Evolutionary conservation across 1,284 basidiomycete genomes (phyloP), one percentile per base, ranked within the genome.

Genomic region (Trichosporon asahii): DNA sequence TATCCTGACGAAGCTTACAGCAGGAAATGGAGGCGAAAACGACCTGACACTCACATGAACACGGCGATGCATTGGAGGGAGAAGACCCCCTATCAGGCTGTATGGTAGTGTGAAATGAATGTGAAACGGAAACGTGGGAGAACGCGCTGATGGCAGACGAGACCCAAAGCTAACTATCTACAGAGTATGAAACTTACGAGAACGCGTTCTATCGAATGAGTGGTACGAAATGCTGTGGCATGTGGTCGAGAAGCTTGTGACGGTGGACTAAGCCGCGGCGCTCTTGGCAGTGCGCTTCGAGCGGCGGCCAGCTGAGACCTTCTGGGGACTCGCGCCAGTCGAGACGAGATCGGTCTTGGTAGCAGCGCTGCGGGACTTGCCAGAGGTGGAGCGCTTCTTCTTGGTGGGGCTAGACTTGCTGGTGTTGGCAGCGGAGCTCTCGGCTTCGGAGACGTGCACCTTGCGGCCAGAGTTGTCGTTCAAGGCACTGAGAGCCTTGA

Each of bases 401-500:
- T 66, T 66, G 65, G 21, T 18, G 25, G 63, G n/a, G 21, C 31
- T 33, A 9, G 63, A 14, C 29, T 46, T 61, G 64, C 35, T 65
- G 18, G 68, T n/a, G 21, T 18, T 46, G 35, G 64, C 11, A 29
- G 15, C n/a, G 8, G 14, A 11, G 23, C 2, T 55, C 31, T 44
- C 29, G 5, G 40, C 2, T 2, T 25, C 25, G 15, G n/a, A n/a
- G 31, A 63, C 65, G 46, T 37, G 67, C 64, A 46, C 46, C 31
- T 67, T 55, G 46, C 64, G 67, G 18, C 12, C 31, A n/a, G 67
- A 27, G 31, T 27, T 72, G 18, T 64, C 65, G 46, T 25, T 12
- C 29, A 65, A 11, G 4, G 29, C 29, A n/a, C 29, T 61, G 27
- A 61, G 57, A 7, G 57, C 29, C 57, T 61, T 61, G 29, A 65